Percentiles rank a stretch among this genome's conserved stretches.
Evolutionary conservation across 192 early-diverging fungal species (phyloP).

Genomic region (Borealophlyctis nickersoniae): DNA sequence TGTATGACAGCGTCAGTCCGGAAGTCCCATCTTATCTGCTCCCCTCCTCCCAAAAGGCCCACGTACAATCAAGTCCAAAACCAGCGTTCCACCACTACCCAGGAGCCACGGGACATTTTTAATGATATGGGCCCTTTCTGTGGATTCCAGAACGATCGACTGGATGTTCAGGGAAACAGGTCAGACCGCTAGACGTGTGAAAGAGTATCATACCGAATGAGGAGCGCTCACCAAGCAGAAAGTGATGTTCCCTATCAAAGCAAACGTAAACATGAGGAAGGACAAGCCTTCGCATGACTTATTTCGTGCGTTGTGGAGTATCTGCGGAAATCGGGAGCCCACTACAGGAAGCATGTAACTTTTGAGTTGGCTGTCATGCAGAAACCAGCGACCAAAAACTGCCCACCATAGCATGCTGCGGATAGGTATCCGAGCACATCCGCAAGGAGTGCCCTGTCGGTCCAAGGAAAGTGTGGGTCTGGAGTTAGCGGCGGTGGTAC

Average conservation of each 20-base stretch:
- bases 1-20: too few species aligned
- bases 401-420: slow-evolving; percentile 59
- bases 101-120: slow-evolving; percentile 75
- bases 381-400: background rate
- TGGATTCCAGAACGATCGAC: slow-evolving; percentile 76
- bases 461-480: slow-evolving; percentile 15
- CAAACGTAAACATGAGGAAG: slow-evolving; percentile 80
- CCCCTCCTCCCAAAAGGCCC: too few species aligned
- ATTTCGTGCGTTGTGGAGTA: slow-evolving; percentile 70
- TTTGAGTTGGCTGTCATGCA: background rate
- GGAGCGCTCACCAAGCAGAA: slow-evolving; percentile 40
- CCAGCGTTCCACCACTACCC: slow-evolving; percentile 63
- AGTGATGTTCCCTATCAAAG: slow-evolving; percentile 71
- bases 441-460: slow-evolving; percentile 39
- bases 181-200: background rate
- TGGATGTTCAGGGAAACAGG: slow-evolving; percentile 45
- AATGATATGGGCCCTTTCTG: slow-evolving; percentile 60
- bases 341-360: slow-evolving; percentile 9
- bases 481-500: background rate
- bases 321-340: slow-evolving; percentile 67
- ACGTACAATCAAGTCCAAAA: slow-evolving; percentile 72
- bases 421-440: slow-evolving; percentile 73
- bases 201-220: background rate
- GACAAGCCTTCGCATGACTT: slow-evolving; percentile 76
- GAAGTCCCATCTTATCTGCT: too few species aligned